Conservation (phyloP, 495 filamentous ascomycete genomes). For the Penicillium tannophilum region DNA sequence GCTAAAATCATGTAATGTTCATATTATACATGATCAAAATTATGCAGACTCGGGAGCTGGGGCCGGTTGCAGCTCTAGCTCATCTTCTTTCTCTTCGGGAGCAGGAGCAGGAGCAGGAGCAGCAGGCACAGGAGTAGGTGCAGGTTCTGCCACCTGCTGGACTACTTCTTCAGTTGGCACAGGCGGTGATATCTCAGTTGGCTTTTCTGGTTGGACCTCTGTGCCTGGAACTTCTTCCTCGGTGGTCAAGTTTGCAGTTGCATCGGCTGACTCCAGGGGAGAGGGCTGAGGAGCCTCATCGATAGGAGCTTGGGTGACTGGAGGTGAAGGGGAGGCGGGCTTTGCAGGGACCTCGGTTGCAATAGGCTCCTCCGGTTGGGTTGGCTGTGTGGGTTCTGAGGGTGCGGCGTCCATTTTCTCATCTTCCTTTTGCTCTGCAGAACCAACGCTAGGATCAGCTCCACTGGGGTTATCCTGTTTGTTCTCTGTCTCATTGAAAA, state of each 20-base stretch:
- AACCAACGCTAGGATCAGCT: not conserved
- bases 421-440: constrained; percentile 15
- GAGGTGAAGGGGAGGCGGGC: not conserved
- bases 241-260: not conserved
- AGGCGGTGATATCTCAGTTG: not conserved
- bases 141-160: not conserved
- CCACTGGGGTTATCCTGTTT: not conserved
- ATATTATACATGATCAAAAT: constrained; percentile 8
- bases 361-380: not conserved
- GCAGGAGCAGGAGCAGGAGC: constrained; percentile 4
- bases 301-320: not conserved
- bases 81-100: constrained; percentile 1
- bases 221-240: not conserved
- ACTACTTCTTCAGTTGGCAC: not conserved
- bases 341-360: not conserved
- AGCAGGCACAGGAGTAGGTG: not conserved
- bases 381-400: constrained; percentile 1
- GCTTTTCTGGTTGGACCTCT: constrained; percentile 1
- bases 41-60: constrained; percentile 9
- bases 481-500: not conserved
- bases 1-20: constrained; percentile 4
- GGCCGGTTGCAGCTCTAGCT: not conserved
- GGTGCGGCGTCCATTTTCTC: constrained; percentile 15
- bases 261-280: constrained; percentile 1
- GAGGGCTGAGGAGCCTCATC: not conserved